phyloP scores from a whole-genome alignment of 164 flowering plant species.

The Pachysandra terminalis region DNA sequence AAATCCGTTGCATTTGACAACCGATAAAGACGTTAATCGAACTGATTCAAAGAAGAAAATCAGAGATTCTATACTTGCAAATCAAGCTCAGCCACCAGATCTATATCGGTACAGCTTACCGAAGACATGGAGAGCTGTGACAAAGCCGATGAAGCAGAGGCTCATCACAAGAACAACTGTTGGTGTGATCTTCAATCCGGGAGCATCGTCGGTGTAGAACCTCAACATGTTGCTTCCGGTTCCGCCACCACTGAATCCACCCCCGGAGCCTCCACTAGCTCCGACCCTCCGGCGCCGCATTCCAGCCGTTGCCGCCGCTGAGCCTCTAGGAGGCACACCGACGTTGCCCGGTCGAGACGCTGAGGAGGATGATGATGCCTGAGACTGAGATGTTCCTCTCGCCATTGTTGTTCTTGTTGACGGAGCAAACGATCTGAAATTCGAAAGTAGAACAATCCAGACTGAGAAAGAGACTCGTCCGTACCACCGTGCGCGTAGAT shows the following conservation, averaged over 20 bases:
- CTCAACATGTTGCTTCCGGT: conserved; percentile 66
- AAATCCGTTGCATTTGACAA: conserved; percentile 3
- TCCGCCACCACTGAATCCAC: conserved; percentile 33
- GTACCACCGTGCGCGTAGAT: no score
- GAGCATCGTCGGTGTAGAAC: conserved; percentile 90
- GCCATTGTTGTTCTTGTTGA: conserved; percentile 36
- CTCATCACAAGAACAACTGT: conserved; percentile 89
- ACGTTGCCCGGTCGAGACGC: conserved; percentile 48
- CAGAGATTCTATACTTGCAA: background rate
- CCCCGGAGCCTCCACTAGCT: background rate
- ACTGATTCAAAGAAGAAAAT: background rate
- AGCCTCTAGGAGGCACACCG: conserved; percentile 7
- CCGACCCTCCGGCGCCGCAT: background rate
- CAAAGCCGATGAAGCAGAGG: conserved; percentile 38
- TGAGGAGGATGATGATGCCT: conserved; percentile 46
- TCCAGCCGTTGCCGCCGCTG: background rate
- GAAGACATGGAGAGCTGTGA: background rate
- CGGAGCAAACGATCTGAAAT: no score
- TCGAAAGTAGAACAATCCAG: no score
- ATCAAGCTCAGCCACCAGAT: conserved; percentile 27
- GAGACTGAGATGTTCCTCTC: conserved; percentile 73
- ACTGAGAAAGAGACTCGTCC: no score
- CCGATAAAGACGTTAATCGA: background rate
- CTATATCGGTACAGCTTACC: background rate
- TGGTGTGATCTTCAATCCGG: conserved; percentile 82